Evolutionary conservation across 208 protist genomes (phyloP), one percentile per base, ranked within the genome.

Genomic region (Phytomonas serpens): DNA sequence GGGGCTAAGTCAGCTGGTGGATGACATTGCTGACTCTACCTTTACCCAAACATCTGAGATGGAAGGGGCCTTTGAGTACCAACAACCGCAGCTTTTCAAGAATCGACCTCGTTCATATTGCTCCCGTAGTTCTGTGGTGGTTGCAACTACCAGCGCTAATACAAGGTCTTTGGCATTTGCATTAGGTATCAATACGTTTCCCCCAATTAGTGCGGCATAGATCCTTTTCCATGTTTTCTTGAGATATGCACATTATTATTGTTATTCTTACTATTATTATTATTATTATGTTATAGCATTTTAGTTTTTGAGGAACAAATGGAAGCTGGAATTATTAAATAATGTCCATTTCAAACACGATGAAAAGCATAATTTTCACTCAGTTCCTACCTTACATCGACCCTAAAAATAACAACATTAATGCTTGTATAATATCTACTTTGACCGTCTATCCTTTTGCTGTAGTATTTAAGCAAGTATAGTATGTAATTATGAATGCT

Each of bases 91-190:
- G 16, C 19, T 62, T 19, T 67, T 52, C 37, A 47, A 51, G 63
- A 67, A 61, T 67, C 13, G 40, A 67, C 37, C 63, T 62, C 63
- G 38, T n/a, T 27, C 63, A 67, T 67, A n/a, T 19, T 67, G 38
- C 19, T 52, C 34, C 27, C 63, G 63, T 62, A 67, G n/a, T 6
- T 67, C 34, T 23, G 63, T 52, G 34, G 38, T 52, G 1, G 34
- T 67, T 57, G 34, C 63, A 1, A 67, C 63, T 37, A 47, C 37
- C 63, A 67, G 34, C 34, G 13, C 34, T 62, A 51, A 67, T 6
- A 67, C 34, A 67, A 9, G 38, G 34, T 67, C 63, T 4, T 67
- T 67, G 34, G 47, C 47, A 27, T 57, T 57, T 57, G 27, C 47
- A 27, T 27, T 57, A 27, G 47, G 47, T 27, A 57, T 57, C 10